Percentiles rank a stretch among this genome's conserved stretches.
phyloP scores from a whole-genome alignment of 2,329 filamentous ascomycete species.

The Fusarium paranaense region DNA sequence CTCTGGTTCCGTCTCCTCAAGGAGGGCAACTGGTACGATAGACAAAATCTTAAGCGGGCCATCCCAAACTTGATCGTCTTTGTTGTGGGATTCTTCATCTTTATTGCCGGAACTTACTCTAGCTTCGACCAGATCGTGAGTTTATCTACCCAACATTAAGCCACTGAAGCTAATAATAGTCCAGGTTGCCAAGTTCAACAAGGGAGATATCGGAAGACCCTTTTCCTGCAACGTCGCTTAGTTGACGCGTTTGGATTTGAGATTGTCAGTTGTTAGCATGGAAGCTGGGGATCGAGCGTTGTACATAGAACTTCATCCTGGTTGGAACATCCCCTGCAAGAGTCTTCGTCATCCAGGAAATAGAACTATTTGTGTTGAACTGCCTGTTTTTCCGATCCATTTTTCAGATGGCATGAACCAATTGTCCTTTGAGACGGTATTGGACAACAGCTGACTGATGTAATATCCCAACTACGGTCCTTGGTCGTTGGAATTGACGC shows the following conservation, averaged over 20 bases:
- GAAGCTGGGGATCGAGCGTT: not conserved
- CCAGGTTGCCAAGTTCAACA: not conserved
- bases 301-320: not conserved
- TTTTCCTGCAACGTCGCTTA: slow-evolving; percentile 1
- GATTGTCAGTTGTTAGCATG: not conserved
- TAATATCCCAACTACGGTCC: no score
- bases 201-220: not conserved
- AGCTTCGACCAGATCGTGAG: slow-evolving; percentile 1
- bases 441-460: no score
- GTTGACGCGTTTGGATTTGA: not conserved
- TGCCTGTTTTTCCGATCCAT: not conserved
- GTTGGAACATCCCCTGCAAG: not conserved
- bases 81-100: not conserved
- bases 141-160: not conserved
- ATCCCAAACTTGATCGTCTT: not conserved
- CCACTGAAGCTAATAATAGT: not conserved
- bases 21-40: not conserved
- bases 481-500: no score
- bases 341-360: not conserved
- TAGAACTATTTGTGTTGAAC: not conserved
- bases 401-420: not conserved
- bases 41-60: not conserved
- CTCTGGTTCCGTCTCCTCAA: not conserved
- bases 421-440: not conserved
- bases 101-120: not conserved